phyloP scores from a whole-genome alignment of 768 basidiomycete genomes.

The Phaeotremella fagi region DNA sequence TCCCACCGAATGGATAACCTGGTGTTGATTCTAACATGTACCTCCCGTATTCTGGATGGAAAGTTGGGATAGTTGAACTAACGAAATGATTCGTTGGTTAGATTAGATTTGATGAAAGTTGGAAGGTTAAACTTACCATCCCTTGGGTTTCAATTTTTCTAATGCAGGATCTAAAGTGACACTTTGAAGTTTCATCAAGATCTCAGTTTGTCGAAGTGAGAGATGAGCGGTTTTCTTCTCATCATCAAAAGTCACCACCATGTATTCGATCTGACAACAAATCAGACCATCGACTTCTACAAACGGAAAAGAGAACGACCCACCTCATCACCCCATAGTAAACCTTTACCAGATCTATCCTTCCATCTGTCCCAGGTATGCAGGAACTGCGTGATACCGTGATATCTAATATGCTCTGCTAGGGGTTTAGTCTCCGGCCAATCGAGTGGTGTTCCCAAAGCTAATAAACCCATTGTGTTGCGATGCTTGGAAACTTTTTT shows the following conservation, averaged over 20 bases:
- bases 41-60: conserved; percentile 96
- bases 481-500: no score
- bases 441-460: conserved; percentile 81
- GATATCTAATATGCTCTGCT: conserved; percentile 80
- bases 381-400: conserved; percentile 93
- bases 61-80: conserved; percentile 74
- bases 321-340: conserved; percentile 99
- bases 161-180: conserved; percentile 61
- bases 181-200: conserved; percentile 68
- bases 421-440: conserved; percentile 87
- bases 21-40: conserved; percentile 99
- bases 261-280: conserved; percentile 90
- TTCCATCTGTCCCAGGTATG: conserved; percentile 90
- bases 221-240: conserved; percentile 73
- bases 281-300: background rate
- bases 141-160: conserved; percentile 33
- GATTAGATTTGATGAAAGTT: background rate
- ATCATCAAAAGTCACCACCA: conserved; percentile 83
- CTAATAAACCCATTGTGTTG: conserved; percentile 84
- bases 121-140: conserved; percentile 22
- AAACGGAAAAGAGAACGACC: conserved; percentile 9
- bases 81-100: background rate
- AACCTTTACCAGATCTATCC: conserved; percentile 80
- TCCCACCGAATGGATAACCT: conserved; percentile 87
- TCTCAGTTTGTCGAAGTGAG: conserved; percentile 92